Evolutionary conservation across 768 basidiomycete species (phyloP).

Genomic region (Auriscalpium orientale): DNA sequence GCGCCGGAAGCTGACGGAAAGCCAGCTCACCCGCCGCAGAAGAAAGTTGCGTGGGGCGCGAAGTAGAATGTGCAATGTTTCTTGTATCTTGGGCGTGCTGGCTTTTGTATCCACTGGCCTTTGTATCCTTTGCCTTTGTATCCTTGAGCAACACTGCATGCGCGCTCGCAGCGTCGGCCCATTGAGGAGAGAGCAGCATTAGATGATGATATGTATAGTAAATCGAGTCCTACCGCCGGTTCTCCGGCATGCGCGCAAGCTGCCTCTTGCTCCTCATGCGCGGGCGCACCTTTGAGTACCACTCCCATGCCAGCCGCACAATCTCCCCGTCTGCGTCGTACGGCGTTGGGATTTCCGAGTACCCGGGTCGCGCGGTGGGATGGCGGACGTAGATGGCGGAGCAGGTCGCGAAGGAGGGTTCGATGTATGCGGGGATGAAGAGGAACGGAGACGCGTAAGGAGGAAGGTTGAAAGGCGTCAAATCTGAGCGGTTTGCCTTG

Average conservation of each 20-base stretch:
- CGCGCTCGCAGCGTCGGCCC: too few relatives aligned
- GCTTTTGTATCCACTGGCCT: too few relatives aligned
- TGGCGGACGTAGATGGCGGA: slow-evolving; percentile 91
- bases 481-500: slow-evolving; percentile 10
- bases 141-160: too few relatives aligned
- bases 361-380: slow-evolving; percentile 92
- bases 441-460: slow-evolving; percentile 83
- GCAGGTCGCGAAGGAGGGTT: slow-evolving; percentile 81
- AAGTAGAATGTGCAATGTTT: neutral
- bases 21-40: slow-evolving; percentile 2
- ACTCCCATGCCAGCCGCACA: slow-evolving; percentile 92
- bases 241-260: slow-evolving; percentile 15
- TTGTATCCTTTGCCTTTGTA: too few relatives aligned
- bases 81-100: neutral
- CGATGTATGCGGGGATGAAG: slow-evolving; percentile 89
- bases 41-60: slow-evolving; percentile 14
- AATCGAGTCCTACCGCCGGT: slow-evolving; percentile 6
- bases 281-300: slow-evolving; percentile 72
- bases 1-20: slow-evolving; percentile 5
- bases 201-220: too few relatives aligned
- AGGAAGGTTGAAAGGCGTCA: slow-evolving; percentile 81
- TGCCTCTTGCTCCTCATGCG: slow-evolving; percentile 32
- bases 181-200: too few relatives aligned
- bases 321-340: slow-evolving; percentile 95
- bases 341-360: slow-evolving; percentile 92